Conservation (phyloP, 352 stramenopile species). For the Blastocystis sp. region DNA sequence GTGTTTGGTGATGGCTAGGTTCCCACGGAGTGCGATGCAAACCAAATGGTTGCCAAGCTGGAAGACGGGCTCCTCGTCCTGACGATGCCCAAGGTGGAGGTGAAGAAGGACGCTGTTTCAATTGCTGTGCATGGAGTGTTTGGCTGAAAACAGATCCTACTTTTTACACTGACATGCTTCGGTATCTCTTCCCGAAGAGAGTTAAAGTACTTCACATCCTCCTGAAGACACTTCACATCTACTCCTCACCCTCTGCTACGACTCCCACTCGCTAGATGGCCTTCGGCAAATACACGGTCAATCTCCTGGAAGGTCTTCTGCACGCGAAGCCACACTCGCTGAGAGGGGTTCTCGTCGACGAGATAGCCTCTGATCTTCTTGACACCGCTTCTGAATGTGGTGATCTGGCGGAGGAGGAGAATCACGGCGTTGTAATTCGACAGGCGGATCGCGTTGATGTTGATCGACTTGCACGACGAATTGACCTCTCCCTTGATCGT, state of each 20-base stretch:
- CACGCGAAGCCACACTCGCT: constrained; percentile 40
- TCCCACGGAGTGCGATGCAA: constrained; percentile 23
- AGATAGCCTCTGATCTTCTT: constrained; percentile 64
- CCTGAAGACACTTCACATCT: constrained; percentile 48
- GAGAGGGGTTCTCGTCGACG: constrained; percentile 19
- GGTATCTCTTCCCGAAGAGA: constrained; percentile 14
- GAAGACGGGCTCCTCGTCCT: constrained; percentile 63
- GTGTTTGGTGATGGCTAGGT: not conserved
- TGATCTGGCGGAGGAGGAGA: constrained; percentile 42
- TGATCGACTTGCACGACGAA: constrained; percentile 32
- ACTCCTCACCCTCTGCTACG: not conserved
- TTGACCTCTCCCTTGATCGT: constrained; percentile 46
- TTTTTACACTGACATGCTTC: constrained; percentile 45
- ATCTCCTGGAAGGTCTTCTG: constrained; percentile 64
- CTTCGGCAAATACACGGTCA: constrained; percentile 25
- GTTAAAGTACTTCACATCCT: constrained; percentile 43
- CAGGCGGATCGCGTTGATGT: constrained; percentile 26
- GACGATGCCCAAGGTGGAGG: constrained; percentile 48
- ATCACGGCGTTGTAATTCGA: constrained; percentile 57
- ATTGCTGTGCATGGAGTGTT: constrained; percentile 15
- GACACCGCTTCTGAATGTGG: constrained; percentile 11
- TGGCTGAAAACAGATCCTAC: constrained; percentile 2
- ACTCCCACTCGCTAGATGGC: constrained; percentile 15
- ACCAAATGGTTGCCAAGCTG: constrained; percentile 46
- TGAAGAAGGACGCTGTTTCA: not conserved